phyloP scores from a whole-genome alignment of 2,329 filamentous ascomycete genomes.

The Epichloe sylvatica region DNA sequence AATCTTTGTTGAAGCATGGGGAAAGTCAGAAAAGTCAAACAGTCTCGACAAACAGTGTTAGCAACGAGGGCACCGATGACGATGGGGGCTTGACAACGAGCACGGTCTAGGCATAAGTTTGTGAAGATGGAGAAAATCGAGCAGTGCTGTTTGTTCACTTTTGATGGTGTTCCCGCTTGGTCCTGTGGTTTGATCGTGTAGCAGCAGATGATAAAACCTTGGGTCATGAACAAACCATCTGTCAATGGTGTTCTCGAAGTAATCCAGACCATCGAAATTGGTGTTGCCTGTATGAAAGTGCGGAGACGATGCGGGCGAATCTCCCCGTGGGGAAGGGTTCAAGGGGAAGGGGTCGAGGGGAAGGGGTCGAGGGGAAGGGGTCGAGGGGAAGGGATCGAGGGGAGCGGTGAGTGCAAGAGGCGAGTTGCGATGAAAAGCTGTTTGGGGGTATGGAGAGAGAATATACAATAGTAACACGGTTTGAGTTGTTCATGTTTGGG shows the following conservation, averaged over 20 bases:
- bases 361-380: not conserved
- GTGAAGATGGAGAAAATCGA: not conserved
- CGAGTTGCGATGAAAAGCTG: too few species aligned
- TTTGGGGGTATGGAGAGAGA: not conserved
- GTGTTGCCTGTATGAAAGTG: not conserved
- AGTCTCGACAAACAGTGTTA: not conserved
- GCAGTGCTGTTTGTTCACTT: not conserved
- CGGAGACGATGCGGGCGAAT: slow-evolving; percentile 8
- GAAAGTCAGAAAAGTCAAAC: not conserved
- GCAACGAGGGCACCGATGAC: slow-evolving; percentile 17
- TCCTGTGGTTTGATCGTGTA: not conserved
- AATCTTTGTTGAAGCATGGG: not conserved
- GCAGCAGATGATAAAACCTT: too few species aligned
- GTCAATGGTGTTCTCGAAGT: too few species aligned
- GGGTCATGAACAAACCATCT: too few species aligned
- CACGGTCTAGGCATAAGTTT: slow-evolving; percentile 1
- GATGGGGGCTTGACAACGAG: slow-evolving; percentile 27
- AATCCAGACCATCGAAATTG: too few species aligned
- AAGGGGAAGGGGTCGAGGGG: slow-evolving; percentile 1
- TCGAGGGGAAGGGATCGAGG: slow-evolving; percentile 1
- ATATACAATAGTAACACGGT: slow-evolving; percentile 9
- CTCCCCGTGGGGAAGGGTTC: slow-evolving; percentile 4
- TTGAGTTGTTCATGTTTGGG: slow-evolving; percentile 19
- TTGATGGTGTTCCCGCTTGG: not conserved
- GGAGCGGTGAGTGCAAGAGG: slow-evolving; percentile 3